Evolutionary conservation across 352 stramenopile genomes (phyloP), one percentile per base, ranked within the genome.

Genomic region (Globisporangium uncinulatum): DNA sequence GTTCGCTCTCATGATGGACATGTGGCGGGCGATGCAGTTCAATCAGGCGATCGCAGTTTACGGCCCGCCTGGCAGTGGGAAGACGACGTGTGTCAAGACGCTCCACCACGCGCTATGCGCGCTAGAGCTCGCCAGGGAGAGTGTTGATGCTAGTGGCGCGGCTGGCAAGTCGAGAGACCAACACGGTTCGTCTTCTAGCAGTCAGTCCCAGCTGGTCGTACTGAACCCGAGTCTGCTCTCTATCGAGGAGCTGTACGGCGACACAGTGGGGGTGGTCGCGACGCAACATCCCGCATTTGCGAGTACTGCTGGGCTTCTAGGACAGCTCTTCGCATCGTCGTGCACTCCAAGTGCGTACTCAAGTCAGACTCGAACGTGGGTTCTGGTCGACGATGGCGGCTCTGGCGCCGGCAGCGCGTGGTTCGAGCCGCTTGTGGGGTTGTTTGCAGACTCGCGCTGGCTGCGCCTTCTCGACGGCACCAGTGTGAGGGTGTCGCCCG

Each of bases 41-140:
- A 64, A 69, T 41, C 45, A 57, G 29, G 52, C 58, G 14, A 61
- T 74, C 4, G 21, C 83, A 24, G 67, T 89, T 0, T 67, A 76
- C 15, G 79, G 79, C n/a, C 8, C 42, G 29, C 11, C 56, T 11
- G 76, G 65, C 6, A 63, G 60, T 34, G 79, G 79, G 4, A 89
- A 89, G 46, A 75, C 60, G 3, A 74, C 66, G 3, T 84, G 72
- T 29, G 67, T 89, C 50, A 76, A 59, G 21, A 67, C 59, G 3
- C 57, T 89, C 0, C 74, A 86, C 43, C 67, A 72, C 10, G 76
- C 79, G 10, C 56, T 89, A 7, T 49, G 64, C 19, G 79, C 74
- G 0, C 56, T 89, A 13, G 72, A 83, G 21, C 20, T 73, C 15
- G 69, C 66, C 10, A n/a, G 19, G 1, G 46, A 69, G n/a, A 11